Conservation (phyloP, 768 basidiomycete genomes). For the Rhodosporidiobolus sp. region DNA sequence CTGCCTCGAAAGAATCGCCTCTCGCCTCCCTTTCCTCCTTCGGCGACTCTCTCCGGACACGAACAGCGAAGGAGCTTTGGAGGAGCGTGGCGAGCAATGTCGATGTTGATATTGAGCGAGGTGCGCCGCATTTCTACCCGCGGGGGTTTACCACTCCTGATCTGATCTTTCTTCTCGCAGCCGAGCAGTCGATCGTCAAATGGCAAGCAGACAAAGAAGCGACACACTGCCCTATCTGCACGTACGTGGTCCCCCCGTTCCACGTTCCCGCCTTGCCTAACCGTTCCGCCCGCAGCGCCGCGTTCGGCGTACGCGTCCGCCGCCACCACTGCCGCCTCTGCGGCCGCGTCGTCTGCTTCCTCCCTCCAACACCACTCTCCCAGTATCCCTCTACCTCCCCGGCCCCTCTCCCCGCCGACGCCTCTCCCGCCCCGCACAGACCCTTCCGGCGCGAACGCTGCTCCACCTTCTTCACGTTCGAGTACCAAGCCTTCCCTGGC, state of each 20-base stretch:
- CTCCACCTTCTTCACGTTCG: constrained; percentile 80
- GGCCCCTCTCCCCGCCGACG: neutral
- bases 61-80: constrained; percentile 70
- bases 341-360: constrained; percentile 83
- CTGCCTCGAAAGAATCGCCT: constrained; percentile 44
- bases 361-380: constrained; percentile 63
- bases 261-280: neutral
- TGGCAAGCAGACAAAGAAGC: constrained; percentile 83
- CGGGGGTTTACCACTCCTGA: neutral
- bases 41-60: constrained; percentile 55
- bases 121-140: constrained; percentile 51
- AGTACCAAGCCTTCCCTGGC: constrained; percentile 58
- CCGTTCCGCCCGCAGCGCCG: constrained; percentile 47
- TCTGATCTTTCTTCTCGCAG: constrained; percentile 52
- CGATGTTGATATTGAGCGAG: constrained; percentile 63
- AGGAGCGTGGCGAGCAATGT: constrained; percentile 58
- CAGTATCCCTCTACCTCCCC: constrained; percentile 43
- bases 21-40: constrained; percentile 71
- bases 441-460: constrained; percentile 65
- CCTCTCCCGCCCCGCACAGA: neutral
- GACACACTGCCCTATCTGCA: constrained; percentile 78
- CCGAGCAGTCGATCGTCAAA: constrained; percentile 87
- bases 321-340: constrained; percentile 96
- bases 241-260: constrained; percentile 17
- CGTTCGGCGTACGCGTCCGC: constrained; percentile 85